Conservation (phyloP, 352 stramenopile species). For the Plasmopara viticola region DNA sequence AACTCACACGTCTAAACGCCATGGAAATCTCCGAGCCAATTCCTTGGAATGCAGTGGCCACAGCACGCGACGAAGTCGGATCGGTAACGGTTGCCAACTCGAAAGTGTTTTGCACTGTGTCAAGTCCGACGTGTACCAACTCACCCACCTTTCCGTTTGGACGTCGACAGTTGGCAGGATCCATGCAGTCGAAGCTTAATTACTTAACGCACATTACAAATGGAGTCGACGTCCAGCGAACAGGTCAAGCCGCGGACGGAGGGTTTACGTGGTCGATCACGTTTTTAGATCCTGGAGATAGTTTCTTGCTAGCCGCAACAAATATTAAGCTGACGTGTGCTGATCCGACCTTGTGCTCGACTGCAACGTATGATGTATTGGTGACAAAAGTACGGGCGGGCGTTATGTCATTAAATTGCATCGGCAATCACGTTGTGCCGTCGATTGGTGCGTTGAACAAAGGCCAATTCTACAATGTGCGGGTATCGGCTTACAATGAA, state of each 20-base stretch:
- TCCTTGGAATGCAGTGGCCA: slow-evolving; percentile 82
- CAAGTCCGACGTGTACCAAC: too few relatives aligned
- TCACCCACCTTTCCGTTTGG: too few relatives aligned
- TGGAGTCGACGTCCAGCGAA: slow-evolving; percentile 74
- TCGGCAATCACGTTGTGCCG: slow-evolving; percentile 75
- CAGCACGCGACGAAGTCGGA: slow-evolving; percentile 71
- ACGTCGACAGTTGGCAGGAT: slow-evolving; percentile 44
- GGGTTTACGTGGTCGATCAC: slow-evolving; percentile 87
- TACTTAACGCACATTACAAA: slow-evolving; percentile 33
- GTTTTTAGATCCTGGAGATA: slow-evolving; percentile 81
- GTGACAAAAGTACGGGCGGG: slow-evolving; percentile 54
- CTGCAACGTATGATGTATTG: slow-evolving; percentile 36
- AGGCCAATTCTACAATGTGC: slow-evolving; percentile 89
- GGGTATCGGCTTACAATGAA: slow-evolving; percentile 93
- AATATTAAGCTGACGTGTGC: slow-evolving; percentile 12
- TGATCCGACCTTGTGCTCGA: slow-evolving; percentile 17
- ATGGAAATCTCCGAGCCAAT: slow-evolving; percentile 47
- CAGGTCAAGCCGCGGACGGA: slow-evolving; percentile 30
- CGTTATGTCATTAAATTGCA: slow-evolving; percentile 66
- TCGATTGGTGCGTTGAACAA: slow-evolving; percentile 64
- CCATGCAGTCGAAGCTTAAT: slow-evolving; percentile 66
- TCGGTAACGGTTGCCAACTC: slow-evolving; percentile 30
- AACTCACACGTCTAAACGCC: slow-evolving; percentile 42
- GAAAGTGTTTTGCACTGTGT: slow-evolving; percentile 51
- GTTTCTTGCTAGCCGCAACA: slow-evolving; percentile 55